Conservation (phyloP, 768 basidiomycete genomes). For the Rhizopogon vinicolor region DNA sequence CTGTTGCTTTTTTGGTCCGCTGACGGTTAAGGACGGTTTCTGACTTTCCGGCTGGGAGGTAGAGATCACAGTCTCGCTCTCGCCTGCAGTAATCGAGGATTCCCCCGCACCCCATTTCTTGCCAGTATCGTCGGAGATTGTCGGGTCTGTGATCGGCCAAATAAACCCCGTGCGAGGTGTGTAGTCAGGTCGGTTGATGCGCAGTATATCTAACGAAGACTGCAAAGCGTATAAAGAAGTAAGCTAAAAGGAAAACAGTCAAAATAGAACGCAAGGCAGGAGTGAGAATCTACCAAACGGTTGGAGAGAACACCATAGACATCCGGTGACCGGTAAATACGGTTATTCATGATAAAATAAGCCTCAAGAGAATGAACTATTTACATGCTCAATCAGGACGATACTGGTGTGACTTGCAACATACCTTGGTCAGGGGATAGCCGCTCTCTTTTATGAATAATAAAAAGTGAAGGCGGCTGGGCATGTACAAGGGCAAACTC, state of each 20-base stretch:
- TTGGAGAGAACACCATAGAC: slow-evolving; percentile 82
- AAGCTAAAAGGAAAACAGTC: slow-evolving; percentile 35
- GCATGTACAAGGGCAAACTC: slow-evolving; percentile 86
- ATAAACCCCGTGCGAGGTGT: slow-evolving; percentile 80
- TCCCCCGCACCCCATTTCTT: slow-evolving; percentile 38
- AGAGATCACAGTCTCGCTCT: slow-evolving; percentile 13
- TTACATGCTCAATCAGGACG: slow-evolving; percentile 4
- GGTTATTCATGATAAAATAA: slow-evolving; percentile 86
- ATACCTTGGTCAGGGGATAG: slow-evolving; percentile 79
- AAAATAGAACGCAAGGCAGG: slow-evolving; percentile 12
- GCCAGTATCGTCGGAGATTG: slow-evolving; percentile 33
- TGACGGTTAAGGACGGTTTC: slow-evolving; percentile 15
- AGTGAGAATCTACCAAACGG: slow-evolving; percentile 52
- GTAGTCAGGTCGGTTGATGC: slow-evolving; percentile 73
- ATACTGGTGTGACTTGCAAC: slow-evolving; percentile 15
- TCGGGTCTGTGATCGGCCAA: slow-evolving; percentile 74
- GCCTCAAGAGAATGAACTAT: slow-evolving; percentile 73
- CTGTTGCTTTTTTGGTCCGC: slow-evolving; percentile 50
- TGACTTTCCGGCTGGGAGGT: slow-evolving; percentile 17
- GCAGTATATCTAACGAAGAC: slow-evolving; percentile 70
- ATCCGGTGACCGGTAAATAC: slow-evolving; percentile 86
- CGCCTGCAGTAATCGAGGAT: slow-evolving; percentile 12
- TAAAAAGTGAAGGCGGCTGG: slow-evolving; percentile 74
- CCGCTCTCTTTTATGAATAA: slow-evolving; percentile 87
- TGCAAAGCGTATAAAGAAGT: slow-evolving; percentile 69